Base-by-base conservation (phyloP, 1,139 yeast genomes). In the Suhomyces yuchorum region DNA sequence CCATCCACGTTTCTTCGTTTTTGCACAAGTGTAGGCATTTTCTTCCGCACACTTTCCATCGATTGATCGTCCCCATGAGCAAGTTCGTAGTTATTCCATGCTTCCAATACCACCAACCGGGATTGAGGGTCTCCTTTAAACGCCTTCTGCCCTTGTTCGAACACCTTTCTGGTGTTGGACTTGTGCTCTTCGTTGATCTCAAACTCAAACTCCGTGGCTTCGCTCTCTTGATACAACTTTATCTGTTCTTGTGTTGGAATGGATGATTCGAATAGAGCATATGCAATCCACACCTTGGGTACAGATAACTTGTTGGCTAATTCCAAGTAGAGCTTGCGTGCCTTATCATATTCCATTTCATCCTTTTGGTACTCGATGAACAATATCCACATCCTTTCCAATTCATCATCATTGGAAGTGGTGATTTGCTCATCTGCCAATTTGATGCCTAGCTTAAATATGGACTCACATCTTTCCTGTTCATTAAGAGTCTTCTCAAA, bases 401-500 rank as follows among this genome's bases (percentile, higher is more conserved):
- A 45, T 9, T 46, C 46, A 7, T 35, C 37, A 8, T 43, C 37
- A 9, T 9, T 33, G 20, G 20, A 17, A 8, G 4, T 32, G 4
- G 32, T 22, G 2, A 33, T 18, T 8, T 24, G 54, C 38, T 54
- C 51, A 8, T 54, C 51, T 8, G 58, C 48, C 30, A 69, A 51
- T 17, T 54, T 46, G 8, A 71, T 42, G 0, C 87, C 88, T 18
- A 87, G 55, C 38, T 79, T 78, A 55, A 72, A 84, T 9, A 92
- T 75, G 0, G 82, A 85, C 30, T 82, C 71, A 23, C 85, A 80
- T 39, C 98, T 69, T 1, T 81, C 86, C 32, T 73, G 67, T 54
- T 93, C 97, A n/a, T 85, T 87, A 33, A 88, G 64, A 23, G 73
- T 73, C 40, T 70, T 73, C 64, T 93, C 99, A 55, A 91, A 76